Evolutionary conservation across 2,329 filamentous ascomycete genomes (phyloP).

Genomic region (Arachnomyces sp.): DNA sequence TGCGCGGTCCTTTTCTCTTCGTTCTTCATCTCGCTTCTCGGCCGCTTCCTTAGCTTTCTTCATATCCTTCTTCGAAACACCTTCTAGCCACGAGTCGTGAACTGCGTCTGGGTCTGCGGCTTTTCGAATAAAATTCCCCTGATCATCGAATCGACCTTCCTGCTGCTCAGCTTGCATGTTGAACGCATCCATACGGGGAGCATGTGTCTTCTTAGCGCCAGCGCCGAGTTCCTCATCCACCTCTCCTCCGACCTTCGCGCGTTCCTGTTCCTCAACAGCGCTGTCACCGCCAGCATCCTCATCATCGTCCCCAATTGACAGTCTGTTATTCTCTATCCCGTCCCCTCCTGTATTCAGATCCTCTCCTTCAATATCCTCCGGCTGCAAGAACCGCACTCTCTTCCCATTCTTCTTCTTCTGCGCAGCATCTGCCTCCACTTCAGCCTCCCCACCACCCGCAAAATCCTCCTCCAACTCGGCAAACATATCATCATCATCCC

Average conservation of each 20-base stretch:
- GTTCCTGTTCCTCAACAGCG: slow-evolving; percentile 56
- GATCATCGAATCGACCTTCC: slow-evolving; percentile 83
- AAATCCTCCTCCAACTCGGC: slow-evolving; percentile 57
- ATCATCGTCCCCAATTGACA: slow-evolving; percentile 46
- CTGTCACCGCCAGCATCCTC: slow-evolving; percentile 52
- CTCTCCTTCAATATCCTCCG: slow-evolving; percentile 68
- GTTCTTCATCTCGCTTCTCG: slow-evolving; percentile 72
- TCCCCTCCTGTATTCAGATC: slow-evolving; percentile 51
- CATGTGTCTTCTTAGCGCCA: slow-evolving; percentile 84
- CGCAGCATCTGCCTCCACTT: slow-evolving; percentile 37
- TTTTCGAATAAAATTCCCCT: slow-evolving; percentile 85
- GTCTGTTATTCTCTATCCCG: slow-evolving; percentile 39
- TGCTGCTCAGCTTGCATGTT: slow-evolving; percentile 87
- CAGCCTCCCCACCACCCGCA: slow-evolving; percentile 45
- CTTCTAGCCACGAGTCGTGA: slow-evolving; percentile 88
- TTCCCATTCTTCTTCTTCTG: slow-evolving; percentile 51
- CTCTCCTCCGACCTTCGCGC: slow-evolving; percentile 64
- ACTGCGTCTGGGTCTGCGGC: slow-evolving; percentile 79
- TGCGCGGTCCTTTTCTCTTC: slow-evolving; percentile 59
- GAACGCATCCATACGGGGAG: slow-evolving; percentile 91
- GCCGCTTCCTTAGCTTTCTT: slow-evolving; percentile 78
- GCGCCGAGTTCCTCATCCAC: slow-evolving; percentile 84
- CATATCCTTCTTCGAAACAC: slow-evolving; percentile 89
- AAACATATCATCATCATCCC: slow-evolving; percentile 68
- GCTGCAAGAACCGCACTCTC: slow-evolving; percentile 51